These are phyloP conservation scores for Musa schizocarpa DNA, from an alignment of 176 grass and related monocot species.

Conservation along the genomic window DNA sequence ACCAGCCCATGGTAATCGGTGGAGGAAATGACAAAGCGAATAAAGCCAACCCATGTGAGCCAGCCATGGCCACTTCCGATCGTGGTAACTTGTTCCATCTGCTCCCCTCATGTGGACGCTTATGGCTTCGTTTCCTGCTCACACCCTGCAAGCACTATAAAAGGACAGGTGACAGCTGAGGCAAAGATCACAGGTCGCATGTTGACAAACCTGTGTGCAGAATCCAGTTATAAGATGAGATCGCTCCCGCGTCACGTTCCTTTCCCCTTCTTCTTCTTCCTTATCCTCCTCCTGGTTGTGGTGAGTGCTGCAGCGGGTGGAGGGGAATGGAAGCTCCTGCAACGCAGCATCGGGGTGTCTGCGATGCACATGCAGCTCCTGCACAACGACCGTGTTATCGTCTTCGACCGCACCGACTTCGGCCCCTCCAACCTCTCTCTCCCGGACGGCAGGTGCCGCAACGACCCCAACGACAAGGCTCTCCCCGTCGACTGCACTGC, in stretches of 20 bases:
- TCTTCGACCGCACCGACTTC: constrained; percentile 9
- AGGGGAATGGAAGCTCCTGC: background rate
- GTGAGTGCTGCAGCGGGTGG: background rate
- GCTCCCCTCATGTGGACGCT: too few relatives aligned
- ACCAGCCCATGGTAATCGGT: too few relatives aligned
- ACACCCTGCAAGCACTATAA: too few relatives aligned
- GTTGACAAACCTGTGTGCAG: too few relatives aligned
- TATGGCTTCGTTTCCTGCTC: too few relatives aligned
- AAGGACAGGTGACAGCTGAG: too few relatives aligned
- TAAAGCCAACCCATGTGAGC: too few relatives aligned
- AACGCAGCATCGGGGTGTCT: background rate
- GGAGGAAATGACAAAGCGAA: too few relatives aligned
- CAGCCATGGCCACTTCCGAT: too few relatives aligned
- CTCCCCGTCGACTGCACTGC: background rate
- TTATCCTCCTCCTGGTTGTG: background rate
- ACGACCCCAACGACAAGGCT: background rate
- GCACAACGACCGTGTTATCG: constrained; percentile 2
- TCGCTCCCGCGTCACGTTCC: background rate
- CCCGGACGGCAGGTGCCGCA: background rate
- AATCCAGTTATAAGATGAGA: too few relatives aligned
- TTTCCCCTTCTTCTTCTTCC: background rate
- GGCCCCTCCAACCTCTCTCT: constrained; percentile 3
- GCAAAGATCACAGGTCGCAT: too few relatives aligned
- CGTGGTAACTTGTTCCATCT: too few relatives aligned
- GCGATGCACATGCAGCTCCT: constrained; percentile 8